These are phyloP conservation scores for Trichomonascaceae sp. DNA, from an alignment of 1,139 yeast genomes.

Conservation along the genomic window DNA sequence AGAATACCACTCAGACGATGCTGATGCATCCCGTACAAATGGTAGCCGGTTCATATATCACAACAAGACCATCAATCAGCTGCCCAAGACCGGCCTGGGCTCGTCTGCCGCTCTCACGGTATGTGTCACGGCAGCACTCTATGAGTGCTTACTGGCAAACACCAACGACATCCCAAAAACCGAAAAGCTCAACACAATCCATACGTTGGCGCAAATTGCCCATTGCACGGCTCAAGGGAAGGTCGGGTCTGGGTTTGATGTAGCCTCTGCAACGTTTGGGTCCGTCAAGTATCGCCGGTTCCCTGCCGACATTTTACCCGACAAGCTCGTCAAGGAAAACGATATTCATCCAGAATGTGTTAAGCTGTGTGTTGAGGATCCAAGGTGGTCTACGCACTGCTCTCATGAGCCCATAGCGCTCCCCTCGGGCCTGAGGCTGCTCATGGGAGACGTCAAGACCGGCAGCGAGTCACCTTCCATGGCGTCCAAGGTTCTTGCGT, in stretches of 20 bases:
- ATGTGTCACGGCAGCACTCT: constrained; percentile 59
- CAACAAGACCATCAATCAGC: constrained; percentile 43
- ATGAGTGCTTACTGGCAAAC: constrained; percentile 32
- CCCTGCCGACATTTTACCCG: constrained; percentile 13
- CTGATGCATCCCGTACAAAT: constrained; percentile 6
- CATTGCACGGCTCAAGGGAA: constrained; percentile 93
- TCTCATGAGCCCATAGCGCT: constrained; percentile 22
- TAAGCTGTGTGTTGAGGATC: constrained; percentile 28
- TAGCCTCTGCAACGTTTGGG: constrained; percentile 90
- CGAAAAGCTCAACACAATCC: constrained; percentile 30
- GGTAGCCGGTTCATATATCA: constrained; percentile 44
- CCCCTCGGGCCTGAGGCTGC: constrained; percentile 52
- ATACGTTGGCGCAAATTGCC: constrained; percentile 75
- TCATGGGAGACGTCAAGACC: constrained; percentile 88
- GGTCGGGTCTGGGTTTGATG: constrained; percentile 94
- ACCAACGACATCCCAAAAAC: constrained; percentile 19
- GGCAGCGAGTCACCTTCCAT: constrained; percentile 92
- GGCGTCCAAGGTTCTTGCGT: constrained; percentile 58
- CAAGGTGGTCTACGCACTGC: constrained; percentile 51
- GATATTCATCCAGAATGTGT: constrained; percentile 15
- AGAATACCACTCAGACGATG: constrained; percentile 72
- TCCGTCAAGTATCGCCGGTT: constrained; percentile 74
- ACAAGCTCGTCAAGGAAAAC: constrained; percentile 1
- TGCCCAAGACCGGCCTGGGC: constrained; percentile 90
- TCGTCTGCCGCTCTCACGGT: constrained; percentile 92